A percentile compares a stretch with the other conserved stretches of the same genome.
phyloP scores from a whole-genome alignment of 2,329 filamentous ascomycete genomes.

The Ambrosiella cleistominuta region DNA sequence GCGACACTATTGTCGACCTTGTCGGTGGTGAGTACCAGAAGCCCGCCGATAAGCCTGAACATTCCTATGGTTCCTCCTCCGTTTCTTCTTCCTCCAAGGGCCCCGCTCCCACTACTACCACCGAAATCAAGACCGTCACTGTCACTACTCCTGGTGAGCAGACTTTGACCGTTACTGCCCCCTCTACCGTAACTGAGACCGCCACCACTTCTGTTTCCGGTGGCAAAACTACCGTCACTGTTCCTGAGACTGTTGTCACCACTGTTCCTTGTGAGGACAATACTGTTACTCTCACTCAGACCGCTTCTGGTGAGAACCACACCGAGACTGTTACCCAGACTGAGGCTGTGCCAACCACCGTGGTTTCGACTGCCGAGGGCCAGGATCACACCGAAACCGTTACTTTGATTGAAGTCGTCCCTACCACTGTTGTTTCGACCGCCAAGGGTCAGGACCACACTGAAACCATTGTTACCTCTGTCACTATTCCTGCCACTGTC shows the following conservation, averaged over 20 bases:
- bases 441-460: constrained; percentile 1
- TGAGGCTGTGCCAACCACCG: constrained; percentile 21
- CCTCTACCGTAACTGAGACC: not conserved
- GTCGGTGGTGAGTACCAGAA: constrained; percentile 9
- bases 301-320: constrained; percentile 19
- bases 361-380: constrained; percentile 21
- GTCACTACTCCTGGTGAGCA: not conserved
- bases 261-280: constrained; percentile 3
- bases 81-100: not conserved
- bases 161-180: not conserved
- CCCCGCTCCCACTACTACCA: constrained; percentile 2
- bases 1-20: constrained; percentile 8
- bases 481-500: constrained; percentile 9
- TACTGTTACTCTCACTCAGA: not conserved
- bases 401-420: constrained; percentile 19
- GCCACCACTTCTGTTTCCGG: not conserved
- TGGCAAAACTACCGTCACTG: not conserved
- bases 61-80: not conserved
- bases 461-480: constrained; percentile 8
- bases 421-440: constrained; percentile 17
- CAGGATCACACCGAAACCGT: constrained; percentile 23
- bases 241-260: constrained; percentile 5
- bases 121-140: constrained; percentile 8
- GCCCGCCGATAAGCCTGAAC: constrained; percentile 8
- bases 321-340: constrained; percentile 23